These are phyloP conservation scores for Ulmus americana DNA, from an alignment of 331 rosid genomes.

Conservation along the genomic window DNA sequence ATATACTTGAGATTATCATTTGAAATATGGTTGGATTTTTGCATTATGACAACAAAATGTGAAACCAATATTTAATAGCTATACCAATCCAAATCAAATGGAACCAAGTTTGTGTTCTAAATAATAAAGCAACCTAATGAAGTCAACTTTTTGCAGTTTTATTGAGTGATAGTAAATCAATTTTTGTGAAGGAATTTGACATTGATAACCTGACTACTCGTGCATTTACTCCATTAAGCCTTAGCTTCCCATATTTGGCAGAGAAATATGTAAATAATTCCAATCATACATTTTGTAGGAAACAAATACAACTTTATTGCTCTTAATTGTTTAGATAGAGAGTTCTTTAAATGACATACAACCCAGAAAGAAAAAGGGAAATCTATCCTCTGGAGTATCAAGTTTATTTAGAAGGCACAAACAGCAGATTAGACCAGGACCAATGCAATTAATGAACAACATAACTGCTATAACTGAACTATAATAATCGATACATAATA, in stretches of 20 bases:
- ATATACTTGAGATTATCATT: too few species aligned
- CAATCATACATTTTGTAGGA: background rate
- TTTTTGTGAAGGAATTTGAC: too few species aligned
- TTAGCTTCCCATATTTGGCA: background rate
- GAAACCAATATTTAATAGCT: too few species aligned
- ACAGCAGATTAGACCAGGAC: background rate
- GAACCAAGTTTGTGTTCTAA: too few species aligned
- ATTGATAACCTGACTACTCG: too few species aligned
- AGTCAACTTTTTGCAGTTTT: too few species aligned
- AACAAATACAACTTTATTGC: background rate
- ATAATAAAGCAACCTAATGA: too few species aligned
- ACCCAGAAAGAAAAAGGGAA: background rate
- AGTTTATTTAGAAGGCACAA: background rate
- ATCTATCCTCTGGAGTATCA: background rate
- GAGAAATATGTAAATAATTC: background rate
- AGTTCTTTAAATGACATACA: background rate
- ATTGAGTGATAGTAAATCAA: too few species aligned
- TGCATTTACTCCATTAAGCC: background rate
- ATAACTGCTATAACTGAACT: constrained; percentile 22
- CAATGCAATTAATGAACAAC: constrained; percentile 12
- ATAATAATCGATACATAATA: constrained; percentile 14
- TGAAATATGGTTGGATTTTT: too few species aligned
- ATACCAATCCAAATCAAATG: too few species aligned
- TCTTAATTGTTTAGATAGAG: background rate
- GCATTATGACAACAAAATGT: too few species aligned